Conservation (phyloP, 805 yeast species). For the Lipomyces kockii region DNA sequence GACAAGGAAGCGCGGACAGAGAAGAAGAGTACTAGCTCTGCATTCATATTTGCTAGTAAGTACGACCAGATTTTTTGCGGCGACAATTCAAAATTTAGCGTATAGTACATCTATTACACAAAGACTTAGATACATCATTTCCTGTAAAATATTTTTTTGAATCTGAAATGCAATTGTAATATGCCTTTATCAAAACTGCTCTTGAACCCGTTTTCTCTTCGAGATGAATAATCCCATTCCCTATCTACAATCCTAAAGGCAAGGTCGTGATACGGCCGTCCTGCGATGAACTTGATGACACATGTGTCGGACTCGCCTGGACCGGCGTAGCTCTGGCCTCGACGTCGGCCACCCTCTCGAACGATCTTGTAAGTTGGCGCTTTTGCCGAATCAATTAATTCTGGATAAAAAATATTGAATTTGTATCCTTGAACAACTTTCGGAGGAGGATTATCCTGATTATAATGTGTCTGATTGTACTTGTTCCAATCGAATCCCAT, state of each 20-base stretch:
- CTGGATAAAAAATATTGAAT: constrained; percentile 47
- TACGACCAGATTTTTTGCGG: neutral
- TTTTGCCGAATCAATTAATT: constrained; percentile 37
- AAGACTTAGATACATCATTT: constrained; percentile 31
- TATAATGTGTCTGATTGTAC: constrained; percentile 46
- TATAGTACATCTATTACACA: constrained; percentile 1
- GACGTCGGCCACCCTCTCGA: constrained; percentile 27
- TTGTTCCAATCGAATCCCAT: constrained; percentile 48
- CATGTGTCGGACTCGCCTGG: constrained; percentile 40
- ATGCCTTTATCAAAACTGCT: constrained; percentile 46
- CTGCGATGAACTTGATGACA: constrained; percentile 44
- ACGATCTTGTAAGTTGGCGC: constrained; percentile 45
- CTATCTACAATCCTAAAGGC: constrained; percentile 45
- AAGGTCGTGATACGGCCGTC: constrained; percentile 45
- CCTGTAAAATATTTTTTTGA: constrained; percentile 42
- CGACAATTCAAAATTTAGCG: neutral
- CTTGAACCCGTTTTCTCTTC: constrained; percentile 40
- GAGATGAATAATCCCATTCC: constrained; percentile 46
- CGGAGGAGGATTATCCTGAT: constrained; percentile 47
- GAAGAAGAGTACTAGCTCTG: neutral
- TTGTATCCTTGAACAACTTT: constrained; percentile 47
- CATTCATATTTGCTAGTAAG: neutral
- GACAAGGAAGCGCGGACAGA: neutral
- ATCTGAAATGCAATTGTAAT: constrained; percentile 46
- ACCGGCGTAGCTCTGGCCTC: constrained; percentile 18